Conservation (phyloP, 139 green algal species). For the Chlorella sp. region DNA sequence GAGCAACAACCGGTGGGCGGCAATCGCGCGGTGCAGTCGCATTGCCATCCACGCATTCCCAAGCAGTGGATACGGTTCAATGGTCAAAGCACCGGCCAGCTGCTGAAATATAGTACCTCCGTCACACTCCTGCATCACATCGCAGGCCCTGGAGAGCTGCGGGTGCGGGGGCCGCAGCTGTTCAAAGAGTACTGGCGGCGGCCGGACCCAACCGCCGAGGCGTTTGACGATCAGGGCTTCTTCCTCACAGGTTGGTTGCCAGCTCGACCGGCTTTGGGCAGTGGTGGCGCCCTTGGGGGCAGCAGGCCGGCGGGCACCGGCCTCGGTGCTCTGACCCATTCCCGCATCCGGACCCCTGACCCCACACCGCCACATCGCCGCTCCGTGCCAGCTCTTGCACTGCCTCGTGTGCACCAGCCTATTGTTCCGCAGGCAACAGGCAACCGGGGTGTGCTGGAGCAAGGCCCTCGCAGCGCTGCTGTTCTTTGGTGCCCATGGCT, state of each 20-base stretch:
- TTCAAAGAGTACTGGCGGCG: conserved; percentile 91
- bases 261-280: too few relatives aligned
- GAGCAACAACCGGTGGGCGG: too few relatives aligned
- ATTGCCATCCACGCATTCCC: too few relatives aligned
- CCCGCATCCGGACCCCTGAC: background rate
- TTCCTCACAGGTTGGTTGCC: conserved; percentile 80
- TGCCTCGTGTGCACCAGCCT: background rate
- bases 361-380: background rate
- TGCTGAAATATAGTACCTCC: too few relatives aligned
- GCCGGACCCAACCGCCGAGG: conserved; percentile 75
- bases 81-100: too few relatives aligned
- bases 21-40: too few relatives aligned
- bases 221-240: conserved; percentile 87
- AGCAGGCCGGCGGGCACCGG: background rate
- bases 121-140: background rate
- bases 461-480: too few relatives aligned
- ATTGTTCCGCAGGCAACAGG: too few relatives aligned
- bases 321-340: background rate
- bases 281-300: too few relatives aligned
- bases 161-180: conserved; percentile 72
- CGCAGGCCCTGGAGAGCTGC: conserved; percentile 67
- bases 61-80: too few relatives aligned
- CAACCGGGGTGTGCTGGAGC: too few relatives aligned
- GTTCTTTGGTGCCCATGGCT: too few relatives aligned
- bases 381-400: background rate